These are phyloP conservation scores for Grosmannia clavigera DNA, from an alignment of 2,329 filamentous ascomycete genomes.

Conservation along the genomic window DNA sequence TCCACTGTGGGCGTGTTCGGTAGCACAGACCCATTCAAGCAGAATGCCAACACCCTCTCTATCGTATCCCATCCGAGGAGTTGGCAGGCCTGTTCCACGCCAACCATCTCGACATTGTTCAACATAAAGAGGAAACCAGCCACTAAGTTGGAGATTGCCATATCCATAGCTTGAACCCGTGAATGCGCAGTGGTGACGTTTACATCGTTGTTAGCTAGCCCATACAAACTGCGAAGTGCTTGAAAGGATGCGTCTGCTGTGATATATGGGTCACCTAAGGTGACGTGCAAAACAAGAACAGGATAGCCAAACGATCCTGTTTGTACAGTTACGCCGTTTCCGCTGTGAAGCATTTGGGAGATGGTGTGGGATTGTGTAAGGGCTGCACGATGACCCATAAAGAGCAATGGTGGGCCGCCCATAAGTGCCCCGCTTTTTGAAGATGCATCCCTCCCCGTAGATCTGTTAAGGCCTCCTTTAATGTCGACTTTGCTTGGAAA, in stretches of 20 bases:
- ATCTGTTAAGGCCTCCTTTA: neutral
- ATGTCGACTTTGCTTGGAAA: neutral
- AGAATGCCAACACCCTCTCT: constrained; percentile 11
- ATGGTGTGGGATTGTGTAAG: constrained; percentile 12
- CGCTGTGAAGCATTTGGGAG: constrained; percentile 5
- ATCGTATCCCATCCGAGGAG: constrained; percentile 11
- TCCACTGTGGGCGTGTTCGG: constrained; percentile 15
- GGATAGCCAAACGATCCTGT: constrained; percentile 7
- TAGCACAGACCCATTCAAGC: constrained; percentile 17
- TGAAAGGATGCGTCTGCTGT: constrained; percentile 5
- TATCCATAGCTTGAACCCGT: constrained; percentile 3
- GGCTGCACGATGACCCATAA: constrained; percentile 12
- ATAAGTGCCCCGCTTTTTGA: neutral
- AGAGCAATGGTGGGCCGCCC: neutral
- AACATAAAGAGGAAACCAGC: constrained; percentile 12
- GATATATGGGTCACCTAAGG: constrained; percentile 9
- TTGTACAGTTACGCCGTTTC: constrained; percentile 1
- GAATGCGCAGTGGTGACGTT: neutral
- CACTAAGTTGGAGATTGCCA: constrained; percentile 8
- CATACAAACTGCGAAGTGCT: constrained; percentile 13
- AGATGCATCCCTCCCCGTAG: too few species aligned
- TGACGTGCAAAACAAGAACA: constrained; percentile 3
- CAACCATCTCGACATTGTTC: constrained; percentile 7
- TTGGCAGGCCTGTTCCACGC: constrained; percentile 5
- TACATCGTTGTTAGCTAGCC: constrained; percentile 5